Conservation (phyloP, 1,284 basidiomycete species). For the Stygiomarasmius scandens region DNA sequence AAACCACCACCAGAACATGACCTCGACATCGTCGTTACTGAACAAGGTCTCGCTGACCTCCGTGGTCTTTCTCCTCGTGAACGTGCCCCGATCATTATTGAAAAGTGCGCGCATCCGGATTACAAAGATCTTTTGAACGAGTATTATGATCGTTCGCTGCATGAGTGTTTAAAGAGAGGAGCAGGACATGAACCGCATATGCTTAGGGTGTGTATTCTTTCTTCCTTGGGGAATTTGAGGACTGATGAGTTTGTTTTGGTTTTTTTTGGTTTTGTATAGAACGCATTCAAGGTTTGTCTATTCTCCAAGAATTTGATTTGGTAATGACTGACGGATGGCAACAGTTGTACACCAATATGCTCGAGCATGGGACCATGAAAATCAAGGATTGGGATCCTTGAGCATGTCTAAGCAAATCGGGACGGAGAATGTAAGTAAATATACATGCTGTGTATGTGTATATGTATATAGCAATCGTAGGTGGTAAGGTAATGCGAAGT, state of each 20-base stretch:
- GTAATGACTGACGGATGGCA: no score
- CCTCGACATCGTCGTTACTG: conserved; percentile 48
- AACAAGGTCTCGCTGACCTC: conserved; percentile 54
- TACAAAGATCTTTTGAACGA: conserved; percentile 43
- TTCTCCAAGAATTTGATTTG: no score
- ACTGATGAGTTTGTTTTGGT: neutral
- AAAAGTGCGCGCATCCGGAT: conserved; percentile 54
- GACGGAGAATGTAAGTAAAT: no score
- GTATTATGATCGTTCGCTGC: conserved; percentile 50
- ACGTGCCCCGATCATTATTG: conserved; percentile 50
- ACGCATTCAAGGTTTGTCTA: conserved; percentile 39
- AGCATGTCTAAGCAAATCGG: neutral
- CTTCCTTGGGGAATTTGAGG: no score
- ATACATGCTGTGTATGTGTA: no score
- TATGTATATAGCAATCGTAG: no score
- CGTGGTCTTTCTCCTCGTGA: conserved; percentile 51
- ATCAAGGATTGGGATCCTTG: neutral
- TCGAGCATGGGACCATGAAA: neutral
- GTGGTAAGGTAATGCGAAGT: no score
- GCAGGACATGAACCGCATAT: conserved; percentile 55
- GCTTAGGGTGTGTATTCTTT: conserved; percentile 37
- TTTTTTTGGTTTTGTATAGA: conserved; percentile 26
- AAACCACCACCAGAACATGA: conserved; percentile 42
- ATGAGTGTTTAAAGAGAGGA: conserved; percentile 48
- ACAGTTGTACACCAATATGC: neutral